Evolutionary conservation across 208 protist species (phyloP), one percentile per base, ranked within the genome.

Genomic region (Trypanosoma vivax): DNA sequence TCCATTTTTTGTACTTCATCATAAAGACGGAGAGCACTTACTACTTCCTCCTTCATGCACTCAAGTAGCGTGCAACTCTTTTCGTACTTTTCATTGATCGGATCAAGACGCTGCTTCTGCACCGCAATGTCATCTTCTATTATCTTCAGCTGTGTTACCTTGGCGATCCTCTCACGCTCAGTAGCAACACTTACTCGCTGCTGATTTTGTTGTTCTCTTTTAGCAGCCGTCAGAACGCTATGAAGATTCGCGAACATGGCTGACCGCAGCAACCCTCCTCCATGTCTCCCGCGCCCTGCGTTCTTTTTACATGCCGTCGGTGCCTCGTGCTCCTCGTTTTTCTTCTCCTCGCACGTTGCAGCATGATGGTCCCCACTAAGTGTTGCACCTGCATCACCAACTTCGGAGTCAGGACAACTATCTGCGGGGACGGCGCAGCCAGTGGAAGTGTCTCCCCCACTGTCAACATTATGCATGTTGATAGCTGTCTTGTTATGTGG

Each of bases 161-260:
- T 66, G n/a, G 70, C 66, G 40, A 90, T 84, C 25, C 69, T 68
- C 52, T 93, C 76, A 7, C 83, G 76, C 34, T 70, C 59, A 30
- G 51, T 38, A 14, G 68, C 61, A 5, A 88, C 52, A 54, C 65
- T 61, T 21, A 60, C 57, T 31, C 68, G 63, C 30, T 69, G 51
- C 19, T 77, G 63, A 37, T 50, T 19, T 10, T 65, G 52, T 33
- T 76, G 59, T 58, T 90, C 81, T 48, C 74, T 66, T 50, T 79
- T 64, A 3, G 76, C 81, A 0, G 63, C 64, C 34, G 58, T 65
- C 28, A 92, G 70, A 39, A 76, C 67, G 21, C 63, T 77, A 45
- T 89, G 77, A 30, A 92, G 38, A 24, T 76, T 73, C n/a, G 68
- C 81, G 60, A 92, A 87, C 30, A 69, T 70, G 30, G 73, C 65